Evolutionary conservation across 352 stramenopile genomes (phyloP).

Genomic region (Globisporangium cylindrosporum): DNA sequence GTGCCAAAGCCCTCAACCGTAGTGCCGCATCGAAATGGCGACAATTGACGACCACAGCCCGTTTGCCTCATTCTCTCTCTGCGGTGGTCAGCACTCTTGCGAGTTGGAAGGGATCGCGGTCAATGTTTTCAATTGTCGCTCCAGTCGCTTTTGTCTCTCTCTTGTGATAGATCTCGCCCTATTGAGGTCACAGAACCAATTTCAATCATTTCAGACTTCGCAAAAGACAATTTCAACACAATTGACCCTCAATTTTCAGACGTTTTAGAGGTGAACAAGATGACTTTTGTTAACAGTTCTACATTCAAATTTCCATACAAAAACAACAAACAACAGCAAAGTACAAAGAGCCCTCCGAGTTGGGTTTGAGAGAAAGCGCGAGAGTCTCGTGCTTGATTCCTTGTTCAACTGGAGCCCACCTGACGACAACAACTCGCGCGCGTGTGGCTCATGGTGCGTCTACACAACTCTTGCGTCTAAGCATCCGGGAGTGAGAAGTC

Average conservation of each 20-base stretch:
- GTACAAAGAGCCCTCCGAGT: not conserved
- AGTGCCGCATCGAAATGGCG: not conserved
- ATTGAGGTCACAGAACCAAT: not conserved
- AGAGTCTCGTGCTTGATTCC: not conserved
- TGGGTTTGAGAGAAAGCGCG: not conserved
- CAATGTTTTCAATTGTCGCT: not conserved
- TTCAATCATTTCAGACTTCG: not conserved
- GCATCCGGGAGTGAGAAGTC: not conserved
- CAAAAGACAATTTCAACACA: not conserved
- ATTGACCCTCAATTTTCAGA: not conserved
- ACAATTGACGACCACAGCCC: not conserved
- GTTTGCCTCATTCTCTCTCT: not conserved
- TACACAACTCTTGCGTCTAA: not conserved
- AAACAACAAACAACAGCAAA: not conserved
- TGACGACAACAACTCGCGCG: slow-evolving; percentile 1
- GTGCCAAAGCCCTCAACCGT: too few species aligned
- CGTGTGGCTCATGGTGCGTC: not conserved
- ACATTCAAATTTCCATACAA: slow-evolving; percentile 5
- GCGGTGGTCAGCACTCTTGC: not conserved
- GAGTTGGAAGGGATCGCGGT: not conserved
- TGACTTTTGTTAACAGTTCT: not conserved
- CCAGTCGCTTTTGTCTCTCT: not conserved
- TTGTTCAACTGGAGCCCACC: slow-evolving; percentile 2
- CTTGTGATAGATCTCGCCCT: not conserved
- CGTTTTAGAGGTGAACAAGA: not conserved